Base-by-base conservation (phyloP, 192 early-diverging fungal species). In the Backusella westeae region DNA sequence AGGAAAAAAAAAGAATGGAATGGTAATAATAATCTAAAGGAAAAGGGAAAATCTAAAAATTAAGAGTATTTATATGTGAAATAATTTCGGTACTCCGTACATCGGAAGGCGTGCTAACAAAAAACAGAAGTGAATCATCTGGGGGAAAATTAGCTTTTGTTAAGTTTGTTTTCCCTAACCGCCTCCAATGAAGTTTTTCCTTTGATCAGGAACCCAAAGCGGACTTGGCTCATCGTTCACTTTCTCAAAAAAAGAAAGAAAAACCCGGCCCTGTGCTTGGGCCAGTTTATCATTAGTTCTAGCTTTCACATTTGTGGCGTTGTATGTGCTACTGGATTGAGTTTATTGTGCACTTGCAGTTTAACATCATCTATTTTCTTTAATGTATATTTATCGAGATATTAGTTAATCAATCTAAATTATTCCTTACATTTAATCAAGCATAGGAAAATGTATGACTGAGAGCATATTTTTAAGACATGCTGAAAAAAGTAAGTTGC, bases 1-100 rank as follows among this genome's bases (percentile, higher is more conserved):
- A 72, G 52, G 23, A 29, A 52, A 71, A 63, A 56, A 46, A 63
- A 72, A 66, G 38, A 77, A 69, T 34, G 34, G 53, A 56, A 23
- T 59, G n/a, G 56, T 26, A 26, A 26, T 59, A 59, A 14, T 26
- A 9, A 59, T 59, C 21, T 59, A 26, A 59, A 59, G 6, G 17
- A 59, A 59, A 59, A 59, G 9, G 21, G n/a, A 56, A 59, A 6
- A 12, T 63, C 3, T 29, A 63, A 63, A 23, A 12, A 63, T 63
- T 23, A 26, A 63, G 9, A 63, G 21, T 63, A 63, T 63, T 63
- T 63, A 63, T 63, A 63, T 63, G 21, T 26, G 56, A 63, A 63
- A 63, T 26, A 14, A 63, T 63, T 26, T 29, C 26, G 56, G 56
- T 29, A 63, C 26, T 63, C 56, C 56, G 56, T 63, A 29, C 1